Conservation (phyloP, 2,329 filamentous ascomycete species). For the Xylaria sp. region DNA sequence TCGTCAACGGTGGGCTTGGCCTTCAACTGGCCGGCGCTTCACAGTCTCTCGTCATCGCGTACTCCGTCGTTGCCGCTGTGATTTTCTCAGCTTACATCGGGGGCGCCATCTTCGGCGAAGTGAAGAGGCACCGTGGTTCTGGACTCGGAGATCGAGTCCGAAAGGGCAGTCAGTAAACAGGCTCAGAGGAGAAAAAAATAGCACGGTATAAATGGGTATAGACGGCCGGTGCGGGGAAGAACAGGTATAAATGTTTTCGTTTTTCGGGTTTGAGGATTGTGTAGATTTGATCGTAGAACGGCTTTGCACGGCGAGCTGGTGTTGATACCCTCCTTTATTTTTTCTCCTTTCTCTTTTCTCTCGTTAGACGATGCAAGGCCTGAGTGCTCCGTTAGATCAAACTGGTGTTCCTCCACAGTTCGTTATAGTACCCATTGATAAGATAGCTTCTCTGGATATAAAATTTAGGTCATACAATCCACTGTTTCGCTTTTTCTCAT, state of each 20-base stretch:
- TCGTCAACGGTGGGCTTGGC: conserved; percentile 73
- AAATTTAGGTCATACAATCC: neutral
- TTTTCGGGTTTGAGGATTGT: neutral
- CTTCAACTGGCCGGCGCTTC: conserved; percentile 60
- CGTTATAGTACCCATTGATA: neutral
- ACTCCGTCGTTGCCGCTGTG: conserved; percentile 65
- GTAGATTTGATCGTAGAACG: conserved; percentile 7
- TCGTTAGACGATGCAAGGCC: conserved; percentile 9
- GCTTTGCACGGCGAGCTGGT: conserved; percentile 18
- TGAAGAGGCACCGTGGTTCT: conserved; percentile 23
- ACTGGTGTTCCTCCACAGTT: neutral
- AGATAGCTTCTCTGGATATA: neutral
- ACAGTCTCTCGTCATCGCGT: conserved; percentile 61
- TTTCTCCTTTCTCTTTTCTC: conserved; percentile 24
- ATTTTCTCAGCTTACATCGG: conserved; percentile 58
- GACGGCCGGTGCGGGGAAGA: neutral
- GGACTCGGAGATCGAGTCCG: neutral
- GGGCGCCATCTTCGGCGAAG: conserved; percentile 37
- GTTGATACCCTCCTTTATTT: conserved; percentile 31
- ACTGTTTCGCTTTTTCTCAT: neutral
- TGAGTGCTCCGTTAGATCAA: neutral
- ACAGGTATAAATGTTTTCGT: neutral
- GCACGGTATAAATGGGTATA: conserved; percentile 5
- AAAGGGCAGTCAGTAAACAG: conserved; percentile 24
- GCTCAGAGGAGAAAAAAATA: neutral